Percentiles rank a stretch among this genome's conserved stretches.
Evolutionary conservation across 2,329 filamentous ascomycete species (phyloP).

Genomic region (Raffaelea ambrosiae): DNA sequence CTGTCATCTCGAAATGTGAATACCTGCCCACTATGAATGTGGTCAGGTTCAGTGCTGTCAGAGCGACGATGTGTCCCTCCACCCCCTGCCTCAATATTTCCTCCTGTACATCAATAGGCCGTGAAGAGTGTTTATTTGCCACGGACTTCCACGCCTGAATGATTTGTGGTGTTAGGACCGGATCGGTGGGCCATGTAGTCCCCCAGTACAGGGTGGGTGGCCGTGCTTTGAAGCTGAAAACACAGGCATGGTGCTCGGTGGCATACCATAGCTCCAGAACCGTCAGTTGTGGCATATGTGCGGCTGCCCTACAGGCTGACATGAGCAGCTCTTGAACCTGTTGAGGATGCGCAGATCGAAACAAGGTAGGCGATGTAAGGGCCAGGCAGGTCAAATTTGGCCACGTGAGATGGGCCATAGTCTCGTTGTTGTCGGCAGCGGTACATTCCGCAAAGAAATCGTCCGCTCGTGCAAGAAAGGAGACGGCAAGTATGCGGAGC

Average conservation of each 20-base stretch:
- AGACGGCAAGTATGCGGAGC: neutral
- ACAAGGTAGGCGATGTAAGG: slow-evolving; percentile 1
- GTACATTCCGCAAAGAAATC: slow-evolving; percentile 1
- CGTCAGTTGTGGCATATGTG: neutral
- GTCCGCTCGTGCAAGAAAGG: neutral
- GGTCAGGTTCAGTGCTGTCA: neutral
- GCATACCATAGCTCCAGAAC: neutral
- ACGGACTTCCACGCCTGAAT: neutral
- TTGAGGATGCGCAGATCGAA: neutral
- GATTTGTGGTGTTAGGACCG: neutral
- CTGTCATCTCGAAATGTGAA: neutral
- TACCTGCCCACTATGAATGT: neutral
- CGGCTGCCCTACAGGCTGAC: neutral
- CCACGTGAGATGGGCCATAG: neutral
- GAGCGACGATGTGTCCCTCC: neutral
- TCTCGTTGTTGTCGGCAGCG: no score
- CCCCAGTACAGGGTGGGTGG: neutral
- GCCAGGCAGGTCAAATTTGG: neutral
- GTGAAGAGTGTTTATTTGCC: neutral
- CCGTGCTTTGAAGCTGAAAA: neutral
- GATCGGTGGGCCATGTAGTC: neutral
- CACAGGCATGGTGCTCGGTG: neutral
- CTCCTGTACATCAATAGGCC: neutral
- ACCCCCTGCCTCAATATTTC: neutral
- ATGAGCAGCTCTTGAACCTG: neutral